Conservation (phyloP, 441 rosid genomes). For the Macaranga tanarius region DNA sequence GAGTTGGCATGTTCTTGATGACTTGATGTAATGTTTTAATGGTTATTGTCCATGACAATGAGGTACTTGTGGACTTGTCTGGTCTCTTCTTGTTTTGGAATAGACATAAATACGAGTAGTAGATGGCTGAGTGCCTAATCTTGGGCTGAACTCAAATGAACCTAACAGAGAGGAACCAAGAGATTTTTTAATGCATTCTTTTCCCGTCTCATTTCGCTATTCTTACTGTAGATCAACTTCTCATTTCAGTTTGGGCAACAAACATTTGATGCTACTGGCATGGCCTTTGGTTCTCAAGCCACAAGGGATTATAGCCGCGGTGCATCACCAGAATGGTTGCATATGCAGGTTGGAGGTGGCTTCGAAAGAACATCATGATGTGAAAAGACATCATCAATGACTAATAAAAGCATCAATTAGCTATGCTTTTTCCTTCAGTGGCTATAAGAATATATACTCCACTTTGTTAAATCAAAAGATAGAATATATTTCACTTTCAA, state of each 20-base stretch:
- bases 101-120: not conserved
- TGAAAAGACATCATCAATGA: conserved; percentile 10
- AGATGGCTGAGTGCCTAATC: conserved; percentile 2
- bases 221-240: conserved; percentile 20
- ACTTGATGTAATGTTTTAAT: not conserved
- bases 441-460: conserved; percentile 29
- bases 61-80: not conserved
- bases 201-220: not conserved
- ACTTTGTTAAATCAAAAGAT: conserved; percentile 28
- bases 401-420: conserved; percentile 37
- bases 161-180: not conserved
- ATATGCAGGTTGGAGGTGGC: conserved; percentile 76
- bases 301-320: conserved; percentile 57
- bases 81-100: not conserved
- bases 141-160: conserved; percentile 1
- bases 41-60: conserved; percentile 3
- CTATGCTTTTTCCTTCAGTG: conserved; percentile 32
- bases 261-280: conserved; percentile 48
- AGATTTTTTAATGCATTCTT: conserved; percentile 3
- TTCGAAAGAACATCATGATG: conserved; percentile 59
- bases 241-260: conserved; percentile 66
- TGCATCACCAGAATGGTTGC: conserved; percentile 86
- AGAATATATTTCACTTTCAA: conserved; percentile 27
- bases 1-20: not conserved
- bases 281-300: conserved; percentile 59